Evolutionary conservation across 306 rosid species (phyloP).

Genomic region (Albizia julibrissin): DNA sequence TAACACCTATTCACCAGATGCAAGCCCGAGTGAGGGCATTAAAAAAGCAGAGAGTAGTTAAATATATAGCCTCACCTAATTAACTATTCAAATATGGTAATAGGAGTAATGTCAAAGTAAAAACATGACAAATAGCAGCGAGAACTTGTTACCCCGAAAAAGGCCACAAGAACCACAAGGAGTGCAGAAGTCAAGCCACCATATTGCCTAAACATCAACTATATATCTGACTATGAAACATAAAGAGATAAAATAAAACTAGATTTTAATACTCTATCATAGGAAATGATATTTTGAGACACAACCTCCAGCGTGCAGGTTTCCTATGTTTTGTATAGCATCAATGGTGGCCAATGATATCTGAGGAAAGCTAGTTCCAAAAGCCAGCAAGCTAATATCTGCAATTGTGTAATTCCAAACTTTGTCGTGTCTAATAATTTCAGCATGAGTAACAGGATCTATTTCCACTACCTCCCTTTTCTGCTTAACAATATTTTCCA

Average conservation of each 20-base stretch:
- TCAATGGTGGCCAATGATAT: constrained; percentile 94
- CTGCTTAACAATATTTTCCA: constrained; percentile 96
- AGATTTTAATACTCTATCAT: constrained; percentile 5
- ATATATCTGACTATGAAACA: neutral
- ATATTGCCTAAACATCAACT: constrained; percentile 30
- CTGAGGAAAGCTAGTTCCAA: constrained; percentile 99
- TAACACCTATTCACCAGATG: neutral
- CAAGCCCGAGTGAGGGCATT: neutral
- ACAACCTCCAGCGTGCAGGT: constrained; percentile 90
- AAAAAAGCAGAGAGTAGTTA: neutral
- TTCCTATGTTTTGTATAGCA: constrained; percentile 79
- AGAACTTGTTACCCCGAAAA: neutral
- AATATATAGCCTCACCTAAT: constrained; percentile 9
- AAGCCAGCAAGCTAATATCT: constrained; percentile 88
- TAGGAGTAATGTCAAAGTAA: constrained; percentile 8
- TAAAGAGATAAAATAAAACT: constrained; percentile 18
- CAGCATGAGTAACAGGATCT: constrained; percentile 58
- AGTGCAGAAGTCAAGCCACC: neutral
- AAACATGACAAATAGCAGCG: constrained; percentile 4
- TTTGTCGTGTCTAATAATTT: constrained; percentile 58
- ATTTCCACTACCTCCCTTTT: constrained; percentile 58
- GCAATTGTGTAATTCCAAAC: constrained; percentile 97
- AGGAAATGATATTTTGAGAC: constrained; percentile 31
- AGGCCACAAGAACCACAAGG: neutral
- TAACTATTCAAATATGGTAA: constrained; percentile 1